phyloP scores from a whole-genome alignment of 2,329 filamentous ascomycete genomes.

The Sclerotinia sclerotiorum region DNA sequence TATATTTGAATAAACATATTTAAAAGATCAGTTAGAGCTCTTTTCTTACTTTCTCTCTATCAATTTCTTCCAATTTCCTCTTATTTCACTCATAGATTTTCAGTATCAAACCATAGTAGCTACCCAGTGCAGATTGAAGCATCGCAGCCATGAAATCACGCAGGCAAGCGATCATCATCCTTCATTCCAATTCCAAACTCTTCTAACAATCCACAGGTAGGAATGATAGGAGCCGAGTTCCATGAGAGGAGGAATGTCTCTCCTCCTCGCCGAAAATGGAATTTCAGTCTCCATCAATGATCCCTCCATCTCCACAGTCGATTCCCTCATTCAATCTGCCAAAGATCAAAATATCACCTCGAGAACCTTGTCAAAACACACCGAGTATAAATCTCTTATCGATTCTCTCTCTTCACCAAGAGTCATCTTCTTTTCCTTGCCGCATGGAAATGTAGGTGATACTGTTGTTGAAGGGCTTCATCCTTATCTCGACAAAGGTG shows the following conservation, averaged over 20 bases:
- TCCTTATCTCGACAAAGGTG: constrained; percentile 56
- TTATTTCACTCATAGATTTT: neutral
- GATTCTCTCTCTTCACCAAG: constrained; percentile 49
- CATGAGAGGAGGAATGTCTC: constrained; percentile 57
- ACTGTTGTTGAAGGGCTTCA: constrained; percentile 41
- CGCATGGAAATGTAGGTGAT: constrained; percentile 47
- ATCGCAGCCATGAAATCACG: neutral
- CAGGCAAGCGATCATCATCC: neutral
- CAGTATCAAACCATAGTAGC: neutral
- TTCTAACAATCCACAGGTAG: constrained; percentile 42
- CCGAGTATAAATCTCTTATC: constrained; percentile 47
- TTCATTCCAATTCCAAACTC: neutral
- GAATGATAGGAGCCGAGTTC: constrained; percentile 58
- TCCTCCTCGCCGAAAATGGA: constrained; percentile 58
- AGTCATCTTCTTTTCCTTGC: constrained; percentile 53
- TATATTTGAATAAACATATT: neutral
- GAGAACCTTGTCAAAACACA: constrained; percentile 39
- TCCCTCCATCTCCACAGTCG: constrained; percentile 49
- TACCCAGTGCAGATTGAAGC: neutral
- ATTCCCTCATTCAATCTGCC: constrained; percentile 43
- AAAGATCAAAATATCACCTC: constrained; percentile 30
- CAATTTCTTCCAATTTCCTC: neutral
- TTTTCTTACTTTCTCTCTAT: neutral
- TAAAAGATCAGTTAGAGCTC: neutral
- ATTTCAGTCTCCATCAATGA: constrained; percentile 56